Base-by-base conservation (phyloP, 2,329 filamentous ascomycete genomes). In the Drechslera avenae region DNA sequence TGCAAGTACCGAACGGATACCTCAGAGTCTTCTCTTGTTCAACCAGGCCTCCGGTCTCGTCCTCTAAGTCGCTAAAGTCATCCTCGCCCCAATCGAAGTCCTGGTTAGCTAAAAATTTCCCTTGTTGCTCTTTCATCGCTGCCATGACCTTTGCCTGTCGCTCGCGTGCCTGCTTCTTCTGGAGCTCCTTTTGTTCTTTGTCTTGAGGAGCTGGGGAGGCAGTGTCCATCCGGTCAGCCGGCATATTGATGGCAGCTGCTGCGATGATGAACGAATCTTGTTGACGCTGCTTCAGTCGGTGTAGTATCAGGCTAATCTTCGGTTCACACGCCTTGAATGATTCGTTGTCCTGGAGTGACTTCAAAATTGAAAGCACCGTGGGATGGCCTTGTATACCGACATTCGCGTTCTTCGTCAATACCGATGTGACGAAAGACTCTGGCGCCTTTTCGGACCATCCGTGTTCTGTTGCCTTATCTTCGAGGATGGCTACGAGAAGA, bases 121-220 rank as follows among this genome's bases (percentile, higher is more conserved):
- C 93, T 71, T 97, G 95, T 68, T 99, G 93, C 69, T 96, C 89
- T 71, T 97, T 94, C 75, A 99, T 97, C 68, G 97, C 91, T 1
- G 92, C 94, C 92, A 99, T 97, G 26, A 99, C 91, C 66, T 86
- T 89, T 2, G 92, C 92, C 73, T 97, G 92, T 17, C 94, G 86
- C 63, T 91, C 93, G 33, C 92, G 76, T 0, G 94, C 94, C 44
- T 93, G 90, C 73, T 89, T 89, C 80, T 97, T 99, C 78, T 93
- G 96, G 54, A 85, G 83, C 66, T 93, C 89, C 59, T 88, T 88
- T 52, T 89, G 83, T 66, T 93, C 89, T 59, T 88, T 88, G 52
- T 89, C 87, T 31, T 81, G 84, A 5, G 75, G 65, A 3, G 89
- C 89, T n/a, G 92, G 91, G 1, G 91, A 94, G 3, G 86, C 86